Evolutionary conservation across 2,329 filamentous ascomycete species (phyloP).

Genomic region (Exophiala bonariae): DNA sequence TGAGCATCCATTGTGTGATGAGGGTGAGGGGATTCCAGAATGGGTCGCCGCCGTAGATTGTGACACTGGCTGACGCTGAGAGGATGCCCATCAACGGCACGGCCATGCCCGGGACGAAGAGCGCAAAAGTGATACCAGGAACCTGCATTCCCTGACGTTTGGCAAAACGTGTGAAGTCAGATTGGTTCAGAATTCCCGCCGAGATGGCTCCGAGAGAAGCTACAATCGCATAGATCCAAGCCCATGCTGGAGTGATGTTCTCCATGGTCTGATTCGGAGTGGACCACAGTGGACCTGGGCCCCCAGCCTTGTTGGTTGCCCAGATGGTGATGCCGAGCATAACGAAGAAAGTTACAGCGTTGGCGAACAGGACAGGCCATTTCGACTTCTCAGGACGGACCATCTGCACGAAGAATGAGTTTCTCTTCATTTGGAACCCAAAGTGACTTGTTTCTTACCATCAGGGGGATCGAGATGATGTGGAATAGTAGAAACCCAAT

Average conservation of each 20-base stretch:
- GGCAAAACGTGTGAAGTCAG: constrained; percentile 56
- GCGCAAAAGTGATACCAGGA: constrained; percentile 40
- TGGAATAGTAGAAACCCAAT: constrained; percentile 37
- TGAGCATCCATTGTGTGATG: constrained; percentile 1
- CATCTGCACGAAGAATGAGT: neutral
- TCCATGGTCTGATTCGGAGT: neutral
- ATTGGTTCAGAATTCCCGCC: constrained; percentile 45
- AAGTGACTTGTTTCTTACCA: neutral
- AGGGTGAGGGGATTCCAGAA: constrained; percentile 1
- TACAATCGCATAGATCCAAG: constrained; percentile 34
- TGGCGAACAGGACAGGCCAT: constrained; percentile 9
- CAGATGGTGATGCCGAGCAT: constrained; percentile 9
- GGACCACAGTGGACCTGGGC: constrained; percentile 1
- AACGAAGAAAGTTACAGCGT: constrained; percentile 8
- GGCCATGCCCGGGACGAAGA: constrained; percentile 43
- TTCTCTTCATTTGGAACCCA: neutral
- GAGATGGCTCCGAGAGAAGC: constrained; percentile 44
- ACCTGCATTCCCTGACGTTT: constrained; percentile 20
- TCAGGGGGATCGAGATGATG: constrained; percentile 9
- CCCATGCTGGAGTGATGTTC: constrained; percentile 5
- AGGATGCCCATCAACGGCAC: constrained; percentile 10
- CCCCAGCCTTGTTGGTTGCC: constrained; percentile 3
- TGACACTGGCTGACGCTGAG: constrained; percentile 10
- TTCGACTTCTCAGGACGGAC: constrained; percentile 9
- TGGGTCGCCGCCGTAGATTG: constrained; percentile 11